phyloP scores from a whole-genome alignment of 2,329 filamentous ascomycete species.

The Microcyclospora tardicrescens region DNA sequence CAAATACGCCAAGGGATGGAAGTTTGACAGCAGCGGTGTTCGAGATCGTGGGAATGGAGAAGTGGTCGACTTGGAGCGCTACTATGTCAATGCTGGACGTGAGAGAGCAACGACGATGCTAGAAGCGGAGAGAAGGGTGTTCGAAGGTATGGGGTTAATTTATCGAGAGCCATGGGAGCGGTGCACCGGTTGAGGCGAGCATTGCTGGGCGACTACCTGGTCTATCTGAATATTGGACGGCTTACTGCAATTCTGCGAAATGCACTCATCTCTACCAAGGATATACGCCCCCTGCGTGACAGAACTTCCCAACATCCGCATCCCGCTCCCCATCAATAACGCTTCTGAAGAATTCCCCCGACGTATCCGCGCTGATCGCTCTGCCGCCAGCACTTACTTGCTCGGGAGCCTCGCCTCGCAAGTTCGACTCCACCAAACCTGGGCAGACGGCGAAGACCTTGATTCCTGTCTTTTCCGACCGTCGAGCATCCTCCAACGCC shows the following conservation, averaged over 20 bases:
- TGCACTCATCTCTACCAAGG: not conserved
- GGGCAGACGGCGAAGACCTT: not conserved
- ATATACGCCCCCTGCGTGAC: not conserved
- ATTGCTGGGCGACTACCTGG: no score
- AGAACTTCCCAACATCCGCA: not conserved
- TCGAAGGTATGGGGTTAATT: constrained; percentile 57
- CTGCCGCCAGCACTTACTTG: not conserved
- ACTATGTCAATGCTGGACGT: constrained; percentile 53
- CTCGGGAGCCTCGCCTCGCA: not conserved
- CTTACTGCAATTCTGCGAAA: no score
- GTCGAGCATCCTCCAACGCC: not conserved
- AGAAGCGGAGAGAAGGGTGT: constrained; percentile 68
- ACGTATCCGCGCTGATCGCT: not conserved
- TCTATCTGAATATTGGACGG: no score
- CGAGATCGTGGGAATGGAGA: constrained; percentile 54
- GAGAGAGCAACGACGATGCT: constrained; percentile 42
- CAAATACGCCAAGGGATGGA: constrained; percentile 57
- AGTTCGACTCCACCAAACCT: not conserved
- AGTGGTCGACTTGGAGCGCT: constrained; percentile 61
- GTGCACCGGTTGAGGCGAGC: constrained; percentile 26
- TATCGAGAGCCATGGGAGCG: constrained; percentile 32
- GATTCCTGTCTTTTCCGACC: not conserved
- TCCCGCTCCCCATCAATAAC: not conserved
- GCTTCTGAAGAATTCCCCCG: not conserved
- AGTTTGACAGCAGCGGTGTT: constrained; percentile 85